phyloP scores from a whole-genome alignment of 148 eudicot genomes.

The Diospyros kaki region DNA sequence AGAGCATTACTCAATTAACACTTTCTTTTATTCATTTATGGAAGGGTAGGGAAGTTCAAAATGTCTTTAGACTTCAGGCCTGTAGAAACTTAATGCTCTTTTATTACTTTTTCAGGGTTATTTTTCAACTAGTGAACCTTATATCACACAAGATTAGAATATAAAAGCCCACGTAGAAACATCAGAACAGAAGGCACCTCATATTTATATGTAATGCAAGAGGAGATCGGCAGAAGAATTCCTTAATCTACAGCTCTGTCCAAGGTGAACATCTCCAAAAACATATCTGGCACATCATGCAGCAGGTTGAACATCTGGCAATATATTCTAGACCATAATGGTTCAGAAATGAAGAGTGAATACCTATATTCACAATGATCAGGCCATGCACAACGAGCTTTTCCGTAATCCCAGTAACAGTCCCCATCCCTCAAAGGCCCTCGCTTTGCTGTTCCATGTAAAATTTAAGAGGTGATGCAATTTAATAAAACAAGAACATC shows the following conservation, averaged over 20 bases:
- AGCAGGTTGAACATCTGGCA: slow-evolving; percentile 2
- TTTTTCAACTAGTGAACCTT: neutral
- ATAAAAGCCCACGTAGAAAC: neutral
- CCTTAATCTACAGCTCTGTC: slow-evolving; percentile 91
- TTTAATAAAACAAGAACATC: slow-evolving; percentile 4
- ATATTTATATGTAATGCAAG: slow-evolving; percentile 48
- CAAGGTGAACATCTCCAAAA: slow-evolving; percentile 96
- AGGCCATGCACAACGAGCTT: slow-evolving; percentile 96
- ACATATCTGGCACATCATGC: slow-evolving; percentile 51
- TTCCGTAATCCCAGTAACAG: slow-evolving; percentile 96
- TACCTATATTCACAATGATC: slow-evolving; percentile 95
- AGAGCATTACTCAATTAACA: neutral
- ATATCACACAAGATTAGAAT: neutral
- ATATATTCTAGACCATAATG: slow-evolving; percentile 4
- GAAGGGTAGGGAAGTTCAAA: neutral
- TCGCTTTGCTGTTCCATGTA: slow-evolving; percentile 51
- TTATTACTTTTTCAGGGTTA: neutral
- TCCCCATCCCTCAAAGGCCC: slow-evolving; percentile 94
- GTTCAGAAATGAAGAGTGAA: slow-evolving; percentile 10
- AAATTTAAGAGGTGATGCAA: slow-evolving; percentile 7
- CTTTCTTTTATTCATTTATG: neutral
- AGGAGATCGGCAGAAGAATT: slow-evolving; percentile 72
- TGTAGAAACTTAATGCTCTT: neutral
- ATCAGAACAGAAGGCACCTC: slow-evolving; percentile 12
- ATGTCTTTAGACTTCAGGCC: neutral